Evolutionary conservation across 2,329 filamentous ascomycete species (phyloP), one percentile per base, ranked within the genome.

Genomic region (Venturia carpophila): DNA sequence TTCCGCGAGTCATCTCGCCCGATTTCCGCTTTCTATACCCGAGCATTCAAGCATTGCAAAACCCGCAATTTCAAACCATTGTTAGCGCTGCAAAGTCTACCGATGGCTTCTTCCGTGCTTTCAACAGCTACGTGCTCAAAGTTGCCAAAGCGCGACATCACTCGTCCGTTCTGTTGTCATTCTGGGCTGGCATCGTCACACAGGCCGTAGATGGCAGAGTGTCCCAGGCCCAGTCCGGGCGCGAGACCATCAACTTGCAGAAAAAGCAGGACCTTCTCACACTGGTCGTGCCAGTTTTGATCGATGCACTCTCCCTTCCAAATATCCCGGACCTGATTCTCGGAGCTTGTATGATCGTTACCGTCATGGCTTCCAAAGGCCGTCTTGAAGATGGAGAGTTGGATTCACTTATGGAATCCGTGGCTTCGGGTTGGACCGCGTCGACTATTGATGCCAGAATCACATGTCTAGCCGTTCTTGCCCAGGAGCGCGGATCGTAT

Each of bases 181-280:
- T 99, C 74, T 99, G 94, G 93, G 91, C 89, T 5, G 89, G 91
- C 58, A 82, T 97, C 63, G 87, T 90, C 74, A 91, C 91, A 0
- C 92, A 99, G 76, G 87, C 92, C 13, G 83, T 95, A 66, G 89
- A 90, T 68, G 88, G 87, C 39, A 91, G 94, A 80, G 78, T 97
- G 66, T 91, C 96, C 71, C 84, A 83, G 64, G 83, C 87, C 67
- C 86, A 85, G 69, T 92, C 91, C 1, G 92, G 92, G 64, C 83
- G 91, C 68, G 83, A 83, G 69, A 85, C 86, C 67, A 82, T 95
- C 5, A 89, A 96, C 75, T 83, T 84, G 69, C 88, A 94, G 71
- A 90, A 91, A 70, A 87, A 92, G 69, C 90, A 96, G 72, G 86
- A 89, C 70, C 75, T 90, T 17, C 79, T 97, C 17, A 79, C 95